These are phyloP conservation scores for Xerocomellus intermedius DNA, from an alignment of 768 basidiomycete genomes.

Conservation along the genomic window DNA sequence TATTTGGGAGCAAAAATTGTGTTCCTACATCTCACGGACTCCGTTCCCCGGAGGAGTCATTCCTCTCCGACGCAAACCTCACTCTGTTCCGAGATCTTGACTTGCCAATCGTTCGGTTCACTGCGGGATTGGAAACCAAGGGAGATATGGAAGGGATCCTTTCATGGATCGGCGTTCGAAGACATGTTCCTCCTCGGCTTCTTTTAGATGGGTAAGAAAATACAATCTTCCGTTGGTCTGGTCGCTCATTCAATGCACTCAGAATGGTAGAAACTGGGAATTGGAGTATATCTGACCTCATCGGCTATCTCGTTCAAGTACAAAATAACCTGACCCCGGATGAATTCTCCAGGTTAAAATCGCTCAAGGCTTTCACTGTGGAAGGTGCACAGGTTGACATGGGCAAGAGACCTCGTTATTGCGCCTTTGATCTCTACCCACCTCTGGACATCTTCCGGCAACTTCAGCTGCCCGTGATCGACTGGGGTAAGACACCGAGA, in stretches of 20 bases:
- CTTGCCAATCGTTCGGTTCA: not conserved
- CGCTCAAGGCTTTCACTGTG: constrained; percentile 45
- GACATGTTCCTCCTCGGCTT: not conserved
- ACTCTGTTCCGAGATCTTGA: not conserved
- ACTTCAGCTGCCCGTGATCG: constrained; percentile 74
- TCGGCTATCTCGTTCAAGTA: constrained; percentile 6
- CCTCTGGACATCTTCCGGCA: constrained; percentile 65
- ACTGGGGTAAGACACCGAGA: constrained; percentile 71
- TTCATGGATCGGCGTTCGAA: not conserved
- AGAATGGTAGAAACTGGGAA: constrained; percentile 6
- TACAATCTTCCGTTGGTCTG: not conserved
- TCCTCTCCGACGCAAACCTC: not conserved
- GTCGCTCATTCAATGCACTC: not conserved
- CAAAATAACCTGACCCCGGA: not conserved
- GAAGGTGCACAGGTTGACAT: constrained; percentile 34
- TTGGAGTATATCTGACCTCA: constrained; percentile 2
- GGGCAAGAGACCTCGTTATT: constrained; percentile 11
- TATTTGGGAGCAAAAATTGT: not conserved
- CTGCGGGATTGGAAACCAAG: not conserved
- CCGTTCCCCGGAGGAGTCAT: constrained; percentile 34
- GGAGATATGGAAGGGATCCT: not conserved
- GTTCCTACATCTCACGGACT: not conserved
- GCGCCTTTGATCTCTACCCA: constrained; percentile 77
- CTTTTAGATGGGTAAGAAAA: not conserved
- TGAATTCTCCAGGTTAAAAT: not conserved